These are phyloP conservation scores for Phoenix dactylifera DNA, from an alignment of 176 grass and related monocot species.

Conservation along the genomic window DNA sequence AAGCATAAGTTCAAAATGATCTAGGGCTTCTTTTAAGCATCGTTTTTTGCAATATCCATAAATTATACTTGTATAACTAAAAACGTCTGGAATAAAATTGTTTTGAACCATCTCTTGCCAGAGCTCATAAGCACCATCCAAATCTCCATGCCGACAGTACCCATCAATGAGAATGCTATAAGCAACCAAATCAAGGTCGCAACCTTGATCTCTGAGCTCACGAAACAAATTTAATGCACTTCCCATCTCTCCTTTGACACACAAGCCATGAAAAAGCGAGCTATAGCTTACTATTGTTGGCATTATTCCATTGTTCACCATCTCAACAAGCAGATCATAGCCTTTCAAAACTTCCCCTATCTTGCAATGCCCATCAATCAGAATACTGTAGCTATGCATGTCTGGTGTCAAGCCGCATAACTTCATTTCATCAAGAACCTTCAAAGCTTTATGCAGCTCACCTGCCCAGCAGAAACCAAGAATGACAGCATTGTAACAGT, in stretches of 20 bases:
- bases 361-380: slow-evolving; percentile 54
- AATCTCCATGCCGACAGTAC: slow-evolving; percentile 41
- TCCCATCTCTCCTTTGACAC: slow-evolving; percentile 36
- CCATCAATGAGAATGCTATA: slow-evolving; percentile 64
- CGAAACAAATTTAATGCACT: slow-evolving; percentile 27
- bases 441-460: slow-evolving; percentile 25
- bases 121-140: slow-evolving; percentile 29
- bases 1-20: no score
- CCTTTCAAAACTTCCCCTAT: slow-evolving; percentile 32
- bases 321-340: slow-evolving; percentile 33
- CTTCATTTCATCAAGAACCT: slow-evolving; percentile 47
- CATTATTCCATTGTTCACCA: slow-evolving; percentile 42
- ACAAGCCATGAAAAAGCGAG: slow-evolving; percentile 53
- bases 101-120: slow-evolving; percentile 45
- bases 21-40: no score
- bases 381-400: slow-evolving; percentile 46
- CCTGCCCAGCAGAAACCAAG: slow-evolving; percentile 50
- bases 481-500: slow-evolving; percentile 58
- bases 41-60: no score
- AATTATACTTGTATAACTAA: slow-evolving; percentile 3
- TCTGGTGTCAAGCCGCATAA: slow-evolving; percentile 28
- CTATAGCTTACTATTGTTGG: slow-evolving; percentile 44
- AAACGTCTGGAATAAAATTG: slow-evolving; percentile 44
- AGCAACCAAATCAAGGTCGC: slow-evolving; percentile 30
- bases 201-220: slow-evolving; percentile 26